Evolutionary conservation across 164 flowering plant species (phyloP), one percentile per base, ranked within the genome.

Genomic region (Taxillus chinensis): DNA sequence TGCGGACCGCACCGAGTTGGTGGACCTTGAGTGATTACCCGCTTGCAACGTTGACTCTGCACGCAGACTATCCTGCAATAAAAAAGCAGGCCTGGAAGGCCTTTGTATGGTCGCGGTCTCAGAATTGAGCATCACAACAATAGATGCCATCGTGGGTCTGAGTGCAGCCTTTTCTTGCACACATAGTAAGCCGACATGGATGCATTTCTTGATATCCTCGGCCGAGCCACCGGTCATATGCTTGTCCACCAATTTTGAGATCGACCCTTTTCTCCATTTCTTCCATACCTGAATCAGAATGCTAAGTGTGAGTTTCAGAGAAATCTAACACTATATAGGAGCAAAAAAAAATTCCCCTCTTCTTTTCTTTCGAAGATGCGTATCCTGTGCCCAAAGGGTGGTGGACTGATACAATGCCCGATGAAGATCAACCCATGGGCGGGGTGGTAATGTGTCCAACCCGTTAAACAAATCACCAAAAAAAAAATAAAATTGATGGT

Each of bases 91-190:
- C 9, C 12, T 17, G 58, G 58, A n/a, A 8, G 58, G 58, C 8
- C 4, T 6, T 6, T 27, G 58, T 0, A 55, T 0, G 4, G 58
- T 17, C 38, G 16, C 38, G 3, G 58, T 7, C 37, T 8, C 38
- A 38, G 5, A 4, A 38, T 11, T 55, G 39, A 55, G 58, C 58
- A 55, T 55, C 4, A 55, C 4, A 55, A 55, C 5, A 55, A 55
- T 13, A 5, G 58, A 55, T n/a, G 38, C 58, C 58, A 38, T 55
- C 37, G 38, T 55, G 40, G 58, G 58, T 55, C 58, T 55, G 9
- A 8, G n/a, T 38, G 58, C 38, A 4, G 5, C 58, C n/a, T 55
- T 55, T 38, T 55, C 58, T 38, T 55, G 58, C 7, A 55, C 58
- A 11, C 58, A 55, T 55, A 55, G 16, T 38, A 55, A 55, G 9